phyloP scores from a whole-genome alignment of 345 rosid species.

The Limnanthes douglasii region DNA sequence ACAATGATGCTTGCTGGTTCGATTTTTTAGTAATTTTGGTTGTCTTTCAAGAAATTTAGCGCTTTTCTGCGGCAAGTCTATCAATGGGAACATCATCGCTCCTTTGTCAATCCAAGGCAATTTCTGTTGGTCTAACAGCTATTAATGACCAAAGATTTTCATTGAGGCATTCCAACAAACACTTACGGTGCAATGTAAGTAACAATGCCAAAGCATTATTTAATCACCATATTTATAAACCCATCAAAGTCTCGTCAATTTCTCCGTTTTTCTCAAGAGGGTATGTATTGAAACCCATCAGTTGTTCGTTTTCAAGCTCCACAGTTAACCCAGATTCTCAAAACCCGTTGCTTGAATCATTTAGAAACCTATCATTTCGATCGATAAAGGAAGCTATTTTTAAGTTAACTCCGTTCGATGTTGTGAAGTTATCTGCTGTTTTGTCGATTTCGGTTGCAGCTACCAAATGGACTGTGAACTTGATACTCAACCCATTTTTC shows the following conservation, averaged over 20 bases:
- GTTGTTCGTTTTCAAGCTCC: slow-evolving; percentile 35
- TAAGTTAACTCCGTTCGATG: slow-evolving; percentile 35
- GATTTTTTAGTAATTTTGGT: too few species aligned
- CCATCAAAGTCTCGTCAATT: slow-evolving; percentile 11
- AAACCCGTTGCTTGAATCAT: slow-evolving; percentile 23
- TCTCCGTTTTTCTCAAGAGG: slow-evolving; percentile 7
- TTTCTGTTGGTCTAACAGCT: too few species aligned
- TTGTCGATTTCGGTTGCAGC: slow-evolving; percentile 38
- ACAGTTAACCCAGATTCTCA: slow-evolving; percentile 18
- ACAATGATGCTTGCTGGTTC: too few species aligned
- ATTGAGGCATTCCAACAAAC: slow-evolving; percentile 59
- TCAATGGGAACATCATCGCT: too few species aligned
- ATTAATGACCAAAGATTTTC: slow-evolving; percentile 20
- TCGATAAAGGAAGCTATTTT: slow-evolving; percentile 21
- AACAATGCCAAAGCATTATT: slow-evolving; percentile 6
- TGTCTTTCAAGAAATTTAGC: too few species aligned
- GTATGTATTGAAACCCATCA: slow-evolving; percentile 18
- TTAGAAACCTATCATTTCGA: slow-evolving; percentile 23
- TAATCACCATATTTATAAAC: slow-evolving; percentile 7
- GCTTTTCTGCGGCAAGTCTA: too few species aligned
- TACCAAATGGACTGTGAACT: slow-evolving; percentile 35
- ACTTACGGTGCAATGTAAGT: slow-evolving; percentile 14
- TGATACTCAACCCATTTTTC: slow-evolving; percentile 53
- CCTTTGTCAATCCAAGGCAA: too few species aligned
- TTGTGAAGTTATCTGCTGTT: slow-evolving; percentile 40